Evolutionary conservation across 176 grass and related monocot species (phyloP).

Genomic region (Olyra latifolia): DNA sequence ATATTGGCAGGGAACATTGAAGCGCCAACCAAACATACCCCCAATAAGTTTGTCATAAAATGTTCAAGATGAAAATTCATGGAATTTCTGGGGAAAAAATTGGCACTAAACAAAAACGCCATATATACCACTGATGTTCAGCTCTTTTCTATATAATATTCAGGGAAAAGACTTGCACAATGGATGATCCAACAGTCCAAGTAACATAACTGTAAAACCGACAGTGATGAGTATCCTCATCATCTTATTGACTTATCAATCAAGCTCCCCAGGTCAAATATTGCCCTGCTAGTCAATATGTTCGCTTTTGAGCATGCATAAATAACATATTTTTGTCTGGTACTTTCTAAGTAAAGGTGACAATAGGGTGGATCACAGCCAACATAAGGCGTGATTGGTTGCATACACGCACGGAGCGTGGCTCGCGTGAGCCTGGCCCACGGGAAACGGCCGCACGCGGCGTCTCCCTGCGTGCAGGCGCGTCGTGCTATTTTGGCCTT

Average conservation of each 20-base stretch:
- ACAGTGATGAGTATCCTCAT: background rate
- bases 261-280: background rate
- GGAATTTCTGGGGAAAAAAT: background rate
- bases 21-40: background rate
- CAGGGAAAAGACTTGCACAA: background rate
- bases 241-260: background rate
- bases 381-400: background rate
- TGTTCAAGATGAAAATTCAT: background rate
- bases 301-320: background rate
- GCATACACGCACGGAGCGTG: too few relatives aligned
- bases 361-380: background rate
- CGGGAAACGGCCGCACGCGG: too few relatives aligned
- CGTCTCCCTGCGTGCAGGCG: too few relatives aligned
- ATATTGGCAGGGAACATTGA: background rate
- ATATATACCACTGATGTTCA: background rate
- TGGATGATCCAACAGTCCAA: background rate
- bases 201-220: background rate
- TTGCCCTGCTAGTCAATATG: constrained; percentile 1
- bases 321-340: background rate
- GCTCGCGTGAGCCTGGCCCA: too few relatives aligned
- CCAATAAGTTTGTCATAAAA: background rate
- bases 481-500: too few relatives aligned
- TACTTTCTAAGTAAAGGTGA: background rate
- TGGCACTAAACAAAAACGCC: background rate
- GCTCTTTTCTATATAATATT: background rate